Base-by-base conservation (phyloP, 2,329 filamentous ascomycete species). In the Colletotrichum navitas region DNA sequence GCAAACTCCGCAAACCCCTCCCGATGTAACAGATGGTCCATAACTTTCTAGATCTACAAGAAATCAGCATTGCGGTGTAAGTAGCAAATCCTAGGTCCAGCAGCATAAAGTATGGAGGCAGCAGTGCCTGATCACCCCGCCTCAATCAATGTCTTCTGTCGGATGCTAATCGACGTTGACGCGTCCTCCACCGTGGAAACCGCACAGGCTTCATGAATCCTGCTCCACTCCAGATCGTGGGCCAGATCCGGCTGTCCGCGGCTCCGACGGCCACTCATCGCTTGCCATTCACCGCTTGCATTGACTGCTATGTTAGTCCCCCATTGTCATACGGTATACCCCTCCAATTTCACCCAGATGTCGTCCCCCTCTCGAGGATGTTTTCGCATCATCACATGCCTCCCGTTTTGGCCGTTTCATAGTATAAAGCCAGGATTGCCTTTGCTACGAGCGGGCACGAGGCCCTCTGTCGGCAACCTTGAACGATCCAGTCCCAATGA, bases 361-460 rank as follows among this genome's bases (percentile, higher is more conserved):
- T 26, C 47, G 21, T 24, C 10, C 24, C 7, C 43, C 24, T 63
- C 43, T 16, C 43, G 36, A 21, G 8, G 51, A 58, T 68, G 29
- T 58, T 68, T 63, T 56, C 24, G 29, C 21, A 34, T 21, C 29
- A 24, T 52, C 49, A 54, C 54, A 49, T 45, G 65, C 68, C 59
- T 63, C 59, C 47, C 32, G 36, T 63, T 59, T 34, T 47, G 8
- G 5, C 45, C 45, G 65, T 71, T 71, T 71, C 45, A 63, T 54
- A 47, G 59, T 54, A 5, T 18, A 45, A 63, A 56, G 26, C 59
- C 24, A 34, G 65, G 24, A 54, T 59, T 29, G 29, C 65, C 43
- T 63, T 26, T 51, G 47, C 58, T 56, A 32, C n/a, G 36, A 34
- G 41, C 49, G 59, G 58, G 52, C 54, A 47, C 52, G 52, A 54